Evolutionary conservation across 129 eudicot genomes (phyloP).

Genomic region (Flaveria robusta): DNA sequence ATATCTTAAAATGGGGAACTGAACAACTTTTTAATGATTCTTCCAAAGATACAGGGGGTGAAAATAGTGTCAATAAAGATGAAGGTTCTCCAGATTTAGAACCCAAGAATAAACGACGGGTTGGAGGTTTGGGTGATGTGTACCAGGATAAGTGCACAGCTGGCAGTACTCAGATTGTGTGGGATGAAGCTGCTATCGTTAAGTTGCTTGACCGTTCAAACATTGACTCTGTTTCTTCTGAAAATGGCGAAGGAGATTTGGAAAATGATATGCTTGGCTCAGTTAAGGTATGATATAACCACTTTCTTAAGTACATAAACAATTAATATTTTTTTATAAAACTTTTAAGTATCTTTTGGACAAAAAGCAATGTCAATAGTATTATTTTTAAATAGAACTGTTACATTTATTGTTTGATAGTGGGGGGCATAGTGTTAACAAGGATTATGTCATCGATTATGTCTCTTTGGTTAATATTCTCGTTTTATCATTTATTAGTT

Average conservation of each 20-base stretch:
- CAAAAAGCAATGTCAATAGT: neutral
- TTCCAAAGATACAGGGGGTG: conserved; percentile 54
- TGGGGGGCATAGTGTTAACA: no score
- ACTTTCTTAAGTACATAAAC: neutral
- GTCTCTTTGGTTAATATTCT: neutral
- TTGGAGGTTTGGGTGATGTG: conserved; percentile 92
- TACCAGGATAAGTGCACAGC: conserved; percentile 86
- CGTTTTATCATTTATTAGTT: neutral
- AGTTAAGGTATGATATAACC: conserved; percentile 62
- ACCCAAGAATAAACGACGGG: conserved; percentile 56
- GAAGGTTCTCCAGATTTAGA: conserved; percentile 55
- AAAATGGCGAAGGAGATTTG: conserved; percentile 68
- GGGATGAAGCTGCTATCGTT: conserved; percentile 86
- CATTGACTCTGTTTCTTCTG: conserved; percentile 55
- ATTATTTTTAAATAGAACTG: no score
- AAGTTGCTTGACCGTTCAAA: conserved; percentile 91
- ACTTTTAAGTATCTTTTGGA: neutral
- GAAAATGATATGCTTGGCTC: conserved; percentile 99
- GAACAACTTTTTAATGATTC: conserved; percentile 80
- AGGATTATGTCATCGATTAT: neutral
- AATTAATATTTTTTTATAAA: no score
- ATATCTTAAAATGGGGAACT: conserved; percentile 94
- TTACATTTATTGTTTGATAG: no score
- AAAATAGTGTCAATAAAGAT: conserved; percentile 44
- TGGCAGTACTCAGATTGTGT: conserved; percentile 61